Percentiles rank a stretch among this genome's conserved stretches.
phyloP scores from a whole-genome alignment of 306 rosid species.

The Prunus campanulata region DNA sequence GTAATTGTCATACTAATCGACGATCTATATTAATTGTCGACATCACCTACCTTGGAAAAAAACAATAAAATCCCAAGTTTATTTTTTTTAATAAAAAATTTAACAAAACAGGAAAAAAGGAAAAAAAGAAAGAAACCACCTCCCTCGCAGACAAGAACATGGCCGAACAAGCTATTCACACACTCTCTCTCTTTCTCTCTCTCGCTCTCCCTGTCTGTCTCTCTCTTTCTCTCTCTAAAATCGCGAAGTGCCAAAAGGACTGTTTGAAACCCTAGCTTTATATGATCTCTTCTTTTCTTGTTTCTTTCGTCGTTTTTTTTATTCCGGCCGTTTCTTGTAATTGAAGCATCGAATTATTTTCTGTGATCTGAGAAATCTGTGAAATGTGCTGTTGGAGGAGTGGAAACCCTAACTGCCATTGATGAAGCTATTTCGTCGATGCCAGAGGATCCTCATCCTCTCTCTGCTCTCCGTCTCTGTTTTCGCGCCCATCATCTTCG shows the following conservation, averaged over 20 bases:
- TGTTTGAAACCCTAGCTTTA: conserved; percentile 56
- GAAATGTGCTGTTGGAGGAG: conserved; percentile 48
- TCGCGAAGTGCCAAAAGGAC: conserved; percentile 1
- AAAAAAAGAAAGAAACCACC: background rate
- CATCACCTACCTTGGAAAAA: background rate
- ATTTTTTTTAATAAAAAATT: background rate
- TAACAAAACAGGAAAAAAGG: background rate
- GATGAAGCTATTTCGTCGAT: conserved; percentile 75
- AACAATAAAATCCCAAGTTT: background rate
- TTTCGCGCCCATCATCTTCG: conserved; percentile 69
- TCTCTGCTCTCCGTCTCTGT: conserved; percentile 74
- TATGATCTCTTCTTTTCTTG: background rate
- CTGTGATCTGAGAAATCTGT: conserved; percentile 39
- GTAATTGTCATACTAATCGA: background rate
- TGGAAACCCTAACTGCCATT: conserved; percentile 29
- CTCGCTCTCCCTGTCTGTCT: conserved; percentile 18
- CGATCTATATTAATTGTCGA: too few relatives aligned
- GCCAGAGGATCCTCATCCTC: conserved; percentile 94
- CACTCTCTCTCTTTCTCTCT: conserved; percentile 28
- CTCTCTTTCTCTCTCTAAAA: conserved; percentile 28
- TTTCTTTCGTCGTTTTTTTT: background rate
- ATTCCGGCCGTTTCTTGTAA: conserved; percentile 23
- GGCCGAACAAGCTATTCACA: conserved; percentile 41
- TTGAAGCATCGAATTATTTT: conserved; percentile 49
- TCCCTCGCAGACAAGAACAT: conserved; percentile 45